phyloP scores from a whole-genome alignment of 2,329 filamentous ascomycete genomes.

The Claviceps sp. region DNA sequence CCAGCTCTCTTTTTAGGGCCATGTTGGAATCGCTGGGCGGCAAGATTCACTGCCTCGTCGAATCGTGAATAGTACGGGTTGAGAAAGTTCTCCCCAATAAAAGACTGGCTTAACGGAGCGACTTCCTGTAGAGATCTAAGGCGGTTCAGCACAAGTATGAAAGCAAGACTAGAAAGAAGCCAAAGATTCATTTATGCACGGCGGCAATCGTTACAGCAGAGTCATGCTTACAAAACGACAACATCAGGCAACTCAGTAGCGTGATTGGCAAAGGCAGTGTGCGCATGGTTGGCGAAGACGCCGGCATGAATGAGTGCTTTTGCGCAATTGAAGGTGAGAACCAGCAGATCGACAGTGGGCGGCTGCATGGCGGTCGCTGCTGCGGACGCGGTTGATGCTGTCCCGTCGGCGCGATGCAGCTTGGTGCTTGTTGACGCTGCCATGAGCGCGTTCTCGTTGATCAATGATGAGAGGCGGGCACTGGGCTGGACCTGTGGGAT shows the following conservation, averaged over 20 bases:
- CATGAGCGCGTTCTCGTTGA: no score
- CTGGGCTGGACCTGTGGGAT: no score
- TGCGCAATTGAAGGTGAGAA: slow-evolving; percentile 84
- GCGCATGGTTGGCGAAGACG: slow-evolving; percentile 59
- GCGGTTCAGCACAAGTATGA: background rate
- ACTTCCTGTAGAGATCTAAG: slow-evolving; percentile 74
- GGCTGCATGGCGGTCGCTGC: slow-evolving; percentile 17
- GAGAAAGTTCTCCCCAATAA: slow-evolving; percentile 73
- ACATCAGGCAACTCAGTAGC: slow-evolving; percentile 35
- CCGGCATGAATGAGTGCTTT: slow-evolving; percentile 55
- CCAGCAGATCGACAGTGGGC: slow-evolving; percentile 53
- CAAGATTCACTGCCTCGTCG: slow-evolving; percentile 56
- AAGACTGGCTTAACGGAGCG: slow-evolving; percentile 69
- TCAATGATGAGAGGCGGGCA: no score
- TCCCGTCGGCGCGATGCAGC: background rate
- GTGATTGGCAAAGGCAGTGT: slow-evolving; percentile 41
- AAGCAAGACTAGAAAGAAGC: background rate
- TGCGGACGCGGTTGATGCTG: background rate
- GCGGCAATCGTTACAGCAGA: background rate
- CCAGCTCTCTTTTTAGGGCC: slow-evolving; percentile 1
- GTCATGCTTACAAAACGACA: slow-evolving; percentile 36
- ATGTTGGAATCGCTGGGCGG: slow-evolving; percentile 32
- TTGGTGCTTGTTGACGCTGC: background rate
- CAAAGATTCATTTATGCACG: background rate
- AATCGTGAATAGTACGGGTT: slow-evolving; percentile 63